phyloP scores from a whole-genome alignment of 768 basidiomycete species.

The Paxillus ammoniavirescens region DNA sequence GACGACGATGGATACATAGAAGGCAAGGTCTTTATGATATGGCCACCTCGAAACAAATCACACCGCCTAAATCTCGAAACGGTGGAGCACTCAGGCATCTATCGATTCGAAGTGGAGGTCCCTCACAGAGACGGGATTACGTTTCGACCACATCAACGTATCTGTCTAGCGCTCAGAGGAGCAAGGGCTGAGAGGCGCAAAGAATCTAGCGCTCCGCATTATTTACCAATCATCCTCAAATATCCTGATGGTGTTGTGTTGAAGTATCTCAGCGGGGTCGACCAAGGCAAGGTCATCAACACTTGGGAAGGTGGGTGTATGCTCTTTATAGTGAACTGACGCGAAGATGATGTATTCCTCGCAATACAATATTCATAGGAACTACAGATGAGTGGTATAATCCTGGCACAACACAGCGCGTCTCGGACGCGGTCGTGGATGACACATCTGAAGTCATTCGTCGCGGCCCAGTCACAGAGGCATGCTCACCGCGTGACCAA shows the following conservation, averaged over 20 bases:
- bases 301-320: slow-evolving; percentile 40
- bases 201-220: slow-evolving; percentile 27
- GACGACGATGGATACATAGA: slow-evolving; percentile 40
- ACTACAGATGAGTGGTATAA: slow-evolving; percentile 27
- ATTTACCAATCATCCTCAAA: slow-evolving; percentile 39
- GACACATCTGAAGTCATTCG: slow-evolving; percentile 3
- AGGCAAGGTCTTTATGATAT: slow-evolving; percentile 45
- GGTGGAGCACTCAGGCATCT: slow-evolving; percentile 8
- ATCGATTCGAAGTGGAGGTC: slow-evolving; percentile 41
- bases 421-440: slow-evolving; percentile 10
- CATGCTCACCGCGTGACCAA: not conserved
- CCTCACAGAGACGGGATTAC: slow-evolving; percentile 33
- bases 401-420: slow-evolving; percentile 9
- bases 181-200: slow-evolving; percentile 31
- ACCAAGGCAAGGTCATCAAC: slow-evolving; percentile 33
- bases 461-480: not conserved
- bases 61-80: slow-evolving; percentile 33
- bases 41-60: slow-evolving; percentile 31
- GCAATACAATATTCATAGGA: slow-evolving; percentile 4
- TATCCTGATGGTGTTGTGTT: slow-evolving; percentile 44
- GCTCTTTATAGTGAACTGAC: not conserved
- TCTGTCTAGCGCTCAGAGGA: slow-evolving; percentile 51
- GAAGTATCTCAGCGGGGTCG: slow-evolving; percentile 33
- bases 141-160: slow-evolving; percentile 40
- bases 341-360: not conserved